These are phyloP conservation scores for Halophytophthora batemanensis DNA, from an alignment of 352 stramenopile genomes.

Conservation along the genomic window DNA sequence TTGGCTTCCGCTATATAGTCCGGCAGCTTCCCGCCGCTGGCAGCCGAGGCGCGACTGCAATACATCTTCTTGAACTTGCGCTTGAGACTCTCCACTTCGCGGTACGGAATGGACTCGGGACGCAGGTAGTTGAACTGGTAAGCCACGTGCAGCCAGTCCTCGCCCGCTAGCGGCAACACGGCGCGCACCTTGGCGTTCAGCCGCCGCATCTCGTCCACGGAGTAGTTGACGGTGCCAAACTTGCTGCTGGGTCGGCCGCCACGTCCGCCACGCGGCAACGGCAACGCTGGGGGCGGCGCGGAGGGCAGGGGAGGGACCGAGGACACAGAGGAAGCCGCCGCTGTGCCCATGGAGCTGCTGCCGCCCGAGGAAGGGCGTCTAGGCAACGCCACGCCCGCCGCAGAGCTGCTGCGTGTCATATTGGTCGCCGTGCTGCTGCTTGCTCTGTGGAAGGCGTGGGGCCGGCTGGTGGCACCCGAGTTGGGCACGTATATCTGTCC, in stretches of 20 bases:
- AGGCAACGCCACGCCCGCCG: neutral
- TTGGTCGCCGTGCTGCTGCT: neutral
- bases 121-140: conserved; percentile 69
- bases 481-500: too few species aligned
- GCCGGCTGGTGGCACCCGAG: too few species aligned
- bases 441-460: neutral
- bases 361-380: conserved; percentile 1
- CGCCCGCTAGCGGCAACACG: conserved; percentile 42
- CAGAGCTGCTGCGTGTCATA: conserved; percentile 4
- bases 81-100: conserved; percentile 61
- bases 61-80: conserved; percentile 79
- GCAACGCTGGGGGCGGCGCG: conserved; percentile 4
- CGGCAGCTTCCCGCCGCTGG: conserved; percentile 22
- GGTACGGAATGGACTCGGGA: conserved; percentile 56
- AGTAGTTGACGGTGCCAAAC: conserved; percentile 69
- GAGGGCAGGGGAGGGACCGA: neutral
- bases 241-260: conserved; percentile 48
- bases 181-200: conserved; percentile 57
- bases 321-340: neutral
- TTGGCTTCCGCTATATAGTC: conserved; percentile 55
- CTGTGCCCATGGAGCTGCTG: conserved; percentile 1
- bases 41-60: conserved; percentile 26
- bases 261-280: conserved; percentile 2
- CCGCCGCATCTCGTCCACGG: conserved; percentile 61
- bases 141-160: conserved; percentile 64